Conservation (phyloP, 176 grass and related monocot species). For the Oryza longistaminata region DNA sequence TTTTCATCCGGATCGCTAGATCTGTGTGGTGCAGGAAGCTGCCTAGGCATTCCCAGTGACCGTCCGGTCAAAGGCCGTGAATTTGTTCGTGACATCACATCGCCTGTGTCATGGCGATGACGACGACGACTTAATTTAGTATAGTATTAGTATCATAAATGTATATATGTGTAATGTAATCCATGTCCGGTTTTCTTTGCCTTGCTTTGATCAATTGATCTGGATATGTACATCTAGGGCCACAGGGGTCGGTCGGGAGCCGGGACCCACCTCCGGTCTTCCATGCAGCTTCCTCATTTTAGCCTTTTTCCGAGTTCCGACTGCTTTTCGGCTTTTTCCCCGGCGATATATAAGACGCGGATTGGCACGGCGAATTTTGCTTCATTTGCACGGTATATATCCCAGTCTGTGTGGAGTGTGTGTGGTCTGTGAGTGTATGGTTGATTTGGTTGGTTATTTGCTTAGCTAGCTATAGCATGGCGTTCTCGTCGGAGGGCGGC, state of each 20-base stretch:
- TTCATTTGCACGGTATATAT: background rate
- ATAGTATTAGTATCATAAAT: background rate
- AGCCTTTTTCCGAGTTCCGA: slow-evolving; percentile 20
- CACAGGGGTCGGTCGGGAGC: background rate
- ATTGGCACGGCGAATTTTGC: background rate
- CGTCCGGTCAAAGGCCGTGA: slow-evolving; percentile 30
- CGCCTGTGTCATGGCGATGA: slow-evolving; percentile 42
- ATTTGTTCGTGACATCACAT: slow-evolving; percentile 4
- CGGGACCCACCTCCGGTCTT: background rate
- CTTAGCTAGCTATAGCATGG: slow-evolving; percentile 6
- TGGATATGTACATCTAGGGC: background rate
- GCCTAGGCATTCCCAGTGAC: slow-evolving; percentile 22
- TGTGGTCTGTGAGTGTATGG: background rate
- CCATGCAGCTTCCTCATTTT: slow-evolving; percentile 44
- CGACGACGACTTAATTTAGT: background rate
- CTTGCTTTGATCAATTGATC: background rate
- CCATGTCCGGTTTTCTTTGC: background rate
- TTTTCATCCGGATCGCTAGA: background rate
- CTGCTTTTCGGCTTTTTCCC: background rate
- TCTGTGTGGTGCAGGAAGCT: slow-evolving; percentile 27
- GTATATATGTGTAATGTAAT: background rate
- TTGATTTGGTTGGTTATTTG: background rate
- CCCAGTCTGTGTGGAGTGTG: background rate
- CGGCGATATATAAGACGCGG: background rate
- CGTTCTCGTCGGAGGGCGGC: background rate